Conservation (phyloP, 2,329 filamentous ascomycete species). For the Xylaria sp. region DNA sequence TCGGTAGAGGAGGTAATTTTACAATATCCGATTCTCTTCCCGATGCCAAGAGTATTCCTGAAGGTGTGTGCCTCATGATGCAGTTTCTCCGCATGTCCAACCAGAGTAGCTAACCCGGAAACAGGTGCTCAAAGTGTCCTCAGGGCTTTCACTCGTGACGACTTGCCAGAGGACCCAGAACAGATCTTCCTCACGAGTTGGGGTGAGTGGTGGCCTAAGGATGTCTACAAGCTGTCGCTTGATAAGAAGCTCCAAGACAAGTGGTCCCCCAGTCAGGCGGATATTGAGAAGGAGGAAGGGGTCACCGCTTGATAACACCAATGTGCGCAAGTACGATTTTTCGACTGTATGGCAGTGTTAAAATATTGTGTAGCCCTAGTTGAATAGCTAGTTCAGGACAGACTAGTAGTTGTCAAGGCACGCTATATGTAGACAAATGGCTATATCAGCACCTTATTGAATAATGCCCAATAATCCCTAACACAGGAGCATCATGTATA, state of each 20-base stretch:
- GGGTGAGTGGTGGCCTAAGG: conserved; percentile 66
- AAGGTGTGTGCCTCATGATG: conserved; percentile 51
- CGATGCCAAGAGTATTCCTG: conserved; percentile 59
- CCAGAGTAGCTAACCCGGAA: neutral
- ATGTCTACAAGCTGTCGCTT: conserved; percentile 53
- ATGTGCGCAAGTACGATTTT: neutral
- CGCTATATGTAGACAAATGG: neutral
- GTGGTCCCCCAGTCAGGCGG: conserved; percentile 60
- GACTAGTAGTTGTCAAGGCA: neutral
- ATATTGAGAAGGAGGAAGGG: conserved; percentile 58
- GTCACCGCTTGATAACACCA: conserved; percentile 30
- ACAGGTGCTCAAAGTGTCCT: conserved; percentile 59
- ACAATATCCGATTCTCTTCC: conserved; percentile 49
- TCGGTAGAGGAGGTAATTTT: conserved; percentile 50
- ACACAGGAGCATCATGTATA: neutral
- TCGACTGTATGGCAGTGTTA: too few species aligned
- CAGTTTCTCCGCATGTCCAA: neutral
- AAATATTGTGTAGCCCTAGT: neutral
- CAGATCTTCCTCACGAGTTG: conserved; percentile 65
- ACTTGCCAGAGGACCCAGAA: conserved; percentile 62
- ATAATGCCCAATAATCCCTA: neutral
- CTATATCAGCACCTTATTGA: neutral
- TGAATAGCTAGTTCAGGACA: neutral
- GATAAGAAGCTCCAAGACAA: conserved; percentile 62
- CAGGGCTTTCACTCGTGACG: conserved; percentile 55